These are phyloP conservation scores for Gynandropsis gynandra DNA, from an alignment of 345 rosid species.

Conservation along the genomic window DNA sequence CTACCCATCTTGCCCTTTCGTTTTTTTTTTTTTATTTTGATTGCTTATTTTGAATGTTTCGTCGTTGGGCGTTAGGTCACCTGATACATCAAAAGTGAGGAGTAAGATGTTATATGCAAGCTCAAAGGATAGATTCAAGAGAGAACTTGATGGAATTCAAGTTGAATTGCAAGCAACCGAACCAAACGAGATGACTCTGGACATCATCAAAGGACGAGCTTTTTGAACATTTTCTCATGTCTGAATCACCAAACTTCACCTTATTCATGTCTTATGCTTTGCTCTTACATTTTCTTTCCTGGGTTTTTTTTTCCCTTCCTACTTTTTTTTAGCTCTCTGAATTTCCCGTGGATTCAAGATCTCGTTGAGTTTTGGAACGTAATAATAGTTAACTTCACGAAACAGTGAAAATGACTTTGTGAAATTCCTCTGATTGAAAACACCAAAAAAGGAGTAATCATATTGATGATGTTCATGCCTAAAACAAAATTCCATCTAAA, in stretches of 20 bases:
- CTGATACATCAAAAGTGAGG: conserved; percentile 58
- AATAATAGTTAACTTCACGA: conserved; percentile 9
- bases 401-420: not conserved
- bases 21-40: not conserved
- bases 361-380: conserved; percentile 15
- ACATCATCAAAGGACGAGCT: conserved; percentile 51
- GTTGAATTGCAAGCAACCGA: conserved; percentile 73
- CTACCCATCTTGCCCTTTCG: not conserved
- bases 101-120: conserved; percentile 79
- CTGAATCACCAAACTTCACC: conserved; percentile 14
- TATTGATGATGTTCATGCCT: not conserved
- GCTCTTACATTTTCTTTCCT: not conserved
- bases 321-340: conserved; percentile 5
- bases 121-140: conserved; percentile 68
- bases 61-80: conserved; percentile 38
- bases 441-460: not conserved
- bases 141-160: conserved; percentile 69
- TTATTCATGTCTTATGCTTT: conserved; percentile 13
- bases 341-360: conserved; percentile 16
- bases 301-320: not conserved
- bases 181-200: conserved; percentile 68
- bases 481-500: too few relatives aligned
- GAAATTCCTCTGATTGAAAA: too few relatives aligned
- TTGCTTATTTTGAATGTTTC: conserved; percentile 8
- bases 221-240: conserved; percentile 10